Percentiles rank a stretch among this genome's conserved stretches.
These are phyloP conservation scores for Rhytidhysteron rufulum DNA, from an alignment of 2,329 filamentous ascomycete species.

Conservation along the genomic window DNA sequence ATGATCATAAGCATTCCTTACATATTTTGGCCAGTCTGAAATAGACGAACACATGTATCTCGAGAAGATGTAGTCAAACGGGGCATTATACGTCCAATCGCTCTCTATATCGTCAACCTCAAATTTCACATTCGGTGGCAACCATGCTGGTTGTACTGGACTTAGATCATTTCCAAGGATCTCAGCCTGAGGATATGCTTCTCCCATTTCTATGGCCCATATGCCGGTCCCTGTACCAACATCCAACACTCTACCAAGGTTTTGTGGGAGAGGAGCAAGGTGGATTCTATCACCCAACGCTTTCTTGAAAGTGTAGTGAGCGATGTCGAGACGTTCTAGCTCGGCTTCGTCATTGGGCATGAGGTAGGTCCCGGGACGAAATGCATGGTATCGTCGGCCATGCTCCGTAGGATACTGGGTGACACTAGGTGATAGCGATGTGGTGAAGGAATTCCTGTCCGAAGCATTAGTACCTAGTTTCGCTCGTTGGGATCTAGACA, in stretches of 20 bases:
- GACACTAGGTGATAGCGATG: conserved; percentile 9
- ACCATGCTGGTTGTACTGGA: conserved; percentile 47
- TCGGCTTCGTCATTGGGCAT: conserved; percentile 19
- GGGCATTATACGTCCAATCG: conserved; percentile 50
- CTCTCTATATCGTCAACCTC: conserved; percentile 60
- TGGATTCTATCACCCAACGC: conserved; percentile 27
- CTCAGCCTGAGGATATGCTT: conserved; percentile 20
- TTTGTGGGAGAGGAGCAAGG: conserved; percentile 10
- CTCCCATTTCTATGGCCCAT: conserved; percentile 14
- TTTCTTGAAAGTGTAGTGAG: conserved; percentile 23
- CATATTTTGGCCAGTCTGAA: conserved; percentile 49
- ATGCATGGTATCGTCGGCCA: conserved; percentile 24
- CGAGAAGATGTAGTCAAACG: conserved; percentile 56
- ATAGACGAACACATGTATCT: conserved; percentile 50
- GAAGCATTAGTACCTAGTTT: not conserved
- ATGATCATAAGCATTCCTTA: conserved; percentile 47
- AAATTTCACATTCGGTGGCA: conserved; percentile 60
- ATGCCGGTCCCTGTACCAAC: conserved; percentile 17
- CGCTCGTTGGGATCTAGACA: not conserved
- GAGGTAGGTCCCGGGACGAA: conserved; percentile 27
- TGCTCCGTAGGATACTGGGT: conserved; percentile 18
- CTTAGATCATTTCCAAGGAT: conserved; percentile 40
- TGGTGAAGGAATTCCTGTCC: conserved; percentile 11
- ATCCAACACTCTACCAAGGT: conserved; percentile 12
- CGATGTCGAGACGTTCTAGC: conserved; percentile 12